phyloP scores from a whole-genome alignment of 2,329 filamentous ascomycete genomes.

The Pyricularia pennisetigena region DNA sequence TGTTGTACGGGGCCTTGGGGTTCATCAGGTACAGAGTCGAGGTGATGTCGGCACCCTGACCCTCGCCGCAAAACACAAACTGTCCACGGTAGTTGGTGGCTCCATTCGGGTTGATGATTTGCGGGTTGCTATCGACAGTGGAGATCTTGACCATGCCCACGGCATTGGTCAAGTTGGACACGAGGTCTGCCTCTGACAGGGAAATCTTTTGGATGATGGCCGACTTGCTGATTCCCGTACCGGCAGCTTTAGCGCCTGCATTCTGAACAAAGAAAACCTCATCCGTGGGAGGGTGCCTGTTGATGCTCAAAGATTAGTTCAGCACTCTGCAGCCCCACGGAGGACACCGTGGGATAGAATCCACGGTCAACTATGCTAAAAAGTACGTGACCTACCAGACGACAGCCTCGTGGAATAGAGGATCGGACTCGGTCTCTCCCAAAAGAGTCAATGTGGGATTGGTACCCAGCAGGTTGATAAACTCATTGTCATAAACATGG shows the following conservation, averaged over 20 bases:
- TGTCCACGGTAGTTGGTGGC: conserved; percentile 39
- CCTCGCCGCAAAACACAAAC: conserved; percentile 38
- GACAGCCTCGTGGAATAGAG: conserved; percentile 45
- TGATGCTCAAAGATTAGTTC: not conserved
- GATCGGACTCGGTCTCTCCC: conserved; percentile 30
- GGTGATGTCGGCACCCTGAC: conserved; percentile 31
- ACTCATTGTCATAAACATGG: conserved; percentile 40
- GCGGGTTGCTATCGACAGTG: conserved; percentile 29
- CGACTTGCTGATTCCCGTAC: conserved; percentile 41
- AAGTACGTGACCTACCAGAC: conserved; percentile 29
- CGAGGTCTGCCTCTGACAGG: conserved; percentile 28
- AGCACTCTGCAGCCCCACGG: not conserved
- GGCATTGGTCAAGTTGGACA: conserved; percentile 25
- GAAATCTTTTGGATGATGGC: conserved; percentile 40
- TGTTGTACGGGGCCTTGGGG: conserved; percentile 36
- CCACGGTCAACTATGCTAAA: not conserved
- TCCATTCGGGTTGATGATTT: conserved; percentile 40
- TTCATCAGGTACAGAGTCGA: conserved; percentile 32
- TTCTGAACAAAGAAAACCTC: conserved; percentile 46
- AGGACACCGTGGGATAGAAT: conserved; percentile 7
- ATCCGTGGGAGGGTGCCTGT: conserved; percentile 28
- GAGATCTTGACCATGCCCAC: conserved; percentile 29
- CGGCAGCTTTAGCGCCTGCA: conserved; percentile 33
- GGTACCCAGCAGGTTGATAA: conserved; percentile 36
- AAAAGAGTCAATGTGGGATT: conserved; percentile 39